Percentiles rank a stretch among this genome's conserved stretches.
These are phyloP conservation scores for Eimeria praecox DNA, from an alignment of 169 alveolate genomes.

Conservation along the genomic window DNA sequence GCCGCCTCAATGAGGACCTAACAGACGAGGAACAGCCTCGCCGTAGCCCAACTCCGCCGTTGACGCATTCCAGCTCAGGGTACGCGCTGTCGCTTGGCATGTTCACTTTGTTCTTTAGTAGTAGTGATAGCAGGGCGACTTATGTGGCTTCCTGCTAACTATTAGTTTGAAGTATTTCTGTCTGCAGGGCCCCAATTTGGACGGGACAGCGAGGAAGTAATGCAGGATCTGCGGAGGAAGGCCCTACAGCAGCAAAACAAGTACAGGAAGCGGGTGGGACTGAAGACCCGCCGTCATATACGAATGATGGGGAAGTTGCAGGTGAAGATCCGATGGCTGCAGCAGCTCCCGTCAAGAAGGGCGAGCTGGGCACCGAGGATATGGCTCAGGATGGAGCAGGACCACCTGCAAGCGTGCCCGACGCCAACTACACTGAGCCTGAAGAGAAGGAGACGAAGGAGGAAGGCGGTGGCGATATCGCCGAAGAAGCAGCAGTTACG, in stretches of 20 bases:
- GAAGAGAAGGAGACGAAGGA: conserved; percentile 75
- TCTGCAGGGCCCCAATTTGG: conserved; percentile 81
- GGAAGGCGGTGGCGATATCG: conserved; percentile 30
- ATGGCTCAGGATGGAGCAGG: conserved; percentile 64
- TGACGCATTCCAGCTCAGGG: conserved; percentile 81
- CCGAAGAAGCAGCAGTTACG: conserved; percentile 48
- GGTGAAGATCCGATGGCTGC: conserved; percentile 46
- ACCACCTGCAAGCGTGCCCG: conserved; percentile 46
- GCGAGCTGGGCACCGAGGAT: conserved; percentile 24
- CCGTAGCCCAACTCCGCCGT: conserved; percentile 83
- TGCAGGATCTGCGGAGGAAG: conserved; percentile 65
- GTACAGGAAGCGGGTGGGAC: conserved; percentile 58
- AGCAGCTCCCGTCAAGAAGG: conserved; percentile 41
- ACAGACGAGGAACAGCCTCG: conserved; percentile 83
- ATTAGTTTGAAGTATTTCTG: background rate
- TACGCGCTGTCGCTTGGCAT: background rate
- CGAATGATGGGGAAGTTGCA: conserved; percentile 52
- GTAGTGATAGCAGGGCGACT: background rate
- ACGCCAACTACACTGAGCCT: conserved; percentile 50
- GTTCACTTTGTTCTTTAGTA: background rate
- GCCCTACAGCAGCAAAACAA: conserved; percentile 55
- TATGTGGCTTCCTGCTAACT: background rate
- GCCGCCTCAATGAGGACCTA: conserved; percentile 79
- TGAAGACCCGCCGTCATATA: conserved; percentile 20
- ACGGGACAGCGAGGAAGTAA: conserved; percentile 82